Base-by-base conservation (phyloP, 108 stramenopile species). In the Craspedostauros australis region DNA sequence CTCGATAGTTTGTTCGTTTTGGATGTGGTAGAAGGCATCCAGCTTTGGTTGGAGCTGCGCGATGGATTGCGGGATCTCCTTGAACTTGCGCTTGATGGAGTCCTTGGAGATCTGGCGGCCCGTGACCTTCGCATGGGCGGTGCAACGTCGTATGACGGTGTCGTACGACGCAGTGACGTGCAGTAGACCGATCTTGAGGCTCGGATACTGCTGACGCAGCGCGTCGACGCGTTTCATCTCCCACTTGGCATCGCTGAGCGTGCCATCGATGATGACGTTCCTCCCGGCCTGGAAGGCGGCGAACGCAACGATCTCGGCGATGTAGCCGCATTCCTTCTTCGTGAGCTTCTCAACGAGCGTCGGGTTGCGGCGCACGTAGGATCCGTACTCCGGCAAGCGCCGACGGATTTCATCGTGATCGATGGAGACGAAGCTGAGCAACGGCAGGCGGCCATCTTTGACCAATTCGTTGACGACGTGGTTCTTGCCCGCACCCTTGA, bases 401-500 rank as follows among this genome's bases (percentile, higher is more conserved):
- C 73, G 62, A 28, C 83, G 54, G 18, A 94, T 85, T 7, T 74
- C 82, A 51, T 85, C 83, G 25, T 83, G 79, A 50, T 89, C 83
- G 7, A 89, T 74, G 8, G 37, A 23, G 21, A 91, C 79, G 54
- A 73, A 85, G 25, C 70, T 66, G 46, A 77, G 39, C 9, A 88
- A 71, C 4, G 84, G 84, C 28, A 94, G 72, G 27, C 53, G 46
- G 3, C 76, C 85, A 45, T 63, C 34, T 25, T 67, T 29, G 14
- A 77, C 55, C 51, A 92, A 41, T 43, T 75, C 46, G 20, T 72
- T 48, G n/a, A 95, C 70, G 23, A 76, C 67, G 50, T 86, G 73
- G 15, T 68, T 59, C 52, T 91, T 93, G 0, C 90, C 92, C 4
- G 88, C 84, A 23, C 91, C 88, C 77, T 84, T 76, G 7, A 70